A percentile compares a stretch with the other conserved stretches of the same genome.
These are phyloP conservation scores for Strobilomyces echinocephalus DNA, from an alignment of 768 basidiomycete species.

Conservation along the genomic window DNA sequence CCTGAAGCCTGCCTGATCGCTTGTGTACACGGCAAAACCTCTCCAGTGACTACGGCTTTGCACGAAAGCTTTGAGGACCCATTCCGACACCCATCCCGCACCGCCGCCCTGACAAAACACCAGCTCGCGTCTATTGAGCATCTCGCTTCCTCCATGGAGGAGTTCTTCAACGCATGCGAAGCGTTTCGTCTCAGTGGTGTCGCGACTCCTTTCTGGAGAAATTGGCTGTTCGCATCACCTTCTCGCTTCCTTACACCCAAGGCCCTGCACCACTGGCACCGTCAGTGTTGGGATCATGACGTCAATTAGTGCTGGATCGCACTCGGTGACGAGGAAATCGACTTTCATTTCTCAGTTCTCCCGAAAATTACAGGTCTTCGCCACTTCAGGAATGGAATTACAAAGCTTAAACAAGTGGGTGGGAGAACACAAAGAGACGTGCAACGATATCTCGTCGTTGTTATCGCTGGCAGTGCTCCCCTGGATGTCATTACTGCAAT, in stretches of 20 bases:
- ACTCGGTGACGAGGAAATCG: slow-evolving; percentile 2
- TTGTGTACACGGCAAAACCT: not conserved
- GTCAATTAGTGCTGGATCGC: not conserved
- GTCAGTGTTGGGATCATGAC: not conserved
- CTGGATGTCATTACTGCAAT: slow-evolving; percentile 30
- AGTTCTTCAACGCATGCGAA: not conserved
- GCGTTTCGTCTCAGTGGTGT: not conserved
- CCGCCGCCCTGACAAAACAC: not conserved
- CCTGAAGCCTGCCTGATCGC: not conserved
- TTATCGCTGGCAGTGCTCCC: slow-evolving; percentile 30
- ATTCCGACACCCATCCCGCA: not conserved
- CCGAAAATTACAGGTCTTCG: slow-evolving; percentile 22
- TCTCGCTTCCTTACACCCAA: not conserved
- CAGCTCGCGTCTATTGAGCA: not conserved
- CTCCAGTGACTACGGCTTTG: not conserved
- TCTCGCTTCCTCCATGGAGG: not conserved
- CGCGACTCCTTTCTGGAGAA: not conserved
- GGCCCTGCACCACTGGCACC: not conserved
- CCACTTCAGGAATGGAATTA: slow-evolving; percentile 38
- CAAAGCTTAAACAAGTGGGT: slow-evolving; percentile 38
- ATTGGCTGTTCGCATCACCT: not conserved
- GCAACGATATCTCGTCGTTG: slow-evolving; percentile 31
- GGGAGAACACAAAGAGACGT: slow-evolving; percentile 37
- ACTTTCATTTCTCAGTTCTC: slow-evolving; percentile 7
- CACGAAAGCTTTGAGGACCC: not conserved